Evolutionary conservation across 78 protist genomes (phyloP), one percentile per base, ranked within the genome.

Genomic region (Guillardia theta): DNA sequence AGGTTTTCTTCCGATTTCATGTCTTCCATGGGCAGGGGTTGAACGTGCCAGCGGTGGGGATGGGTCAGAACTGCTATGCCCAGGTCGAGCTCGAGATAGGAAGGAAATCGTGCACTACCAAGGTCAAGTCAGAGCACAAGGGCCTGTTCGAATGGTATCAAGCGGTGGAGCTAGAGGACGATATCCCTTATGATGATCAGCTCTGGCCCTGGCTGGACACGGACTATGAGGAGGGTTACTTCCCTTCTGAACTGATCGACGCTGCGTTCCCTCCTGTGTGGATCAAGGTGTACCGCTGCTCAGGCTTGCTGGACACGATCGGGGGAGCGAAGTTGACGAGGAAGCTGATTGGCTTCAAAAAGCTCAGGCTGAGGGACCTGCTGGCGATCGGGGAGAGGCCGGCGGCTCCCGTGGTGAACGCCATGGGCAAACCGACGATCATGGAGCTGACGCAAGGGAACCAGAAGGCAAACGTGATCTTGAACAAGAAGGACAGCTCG

Each of bases 401-500:
- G 30, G 58, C 30, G 10, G 58, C 58, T 50, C 30, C 30, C 58
- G 15, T 50, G 58, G 58, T 15, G 58, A 10, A 50, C 15, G 58
- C 15, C 15, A 15, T 50, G 58, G 58, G 30, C 58, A 19, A 10
- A 15, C 33, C 78, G 22, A 64, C 12, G 6, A 4, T 64, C 36
- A 36, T 64, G 78, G 9, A 12, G 9, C 78, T 19, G 78, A 18
- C 83, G 9, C 1, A 1, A 24, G 41, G 6, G 27, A 70, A 70
- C 83, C 9, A 70, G 83, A 70, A 70, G 36, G 10, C 41, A n/a
- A 78, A 18, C 48, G 48, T 78, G 33, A 37, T 78, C 33, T 36
- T 78, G 53, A 78, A 78, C 90, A 78, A 43, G 90, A 78, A 78
- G 8, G 90, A 30, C 33, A 24, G 41, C 48, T 78, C 90, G 90